Percentiles rank a stretch among this genome's conserved stretches.
Conservation (phyloP, 1,139 yeast species). For the Pichia inconspicua region DNA sequence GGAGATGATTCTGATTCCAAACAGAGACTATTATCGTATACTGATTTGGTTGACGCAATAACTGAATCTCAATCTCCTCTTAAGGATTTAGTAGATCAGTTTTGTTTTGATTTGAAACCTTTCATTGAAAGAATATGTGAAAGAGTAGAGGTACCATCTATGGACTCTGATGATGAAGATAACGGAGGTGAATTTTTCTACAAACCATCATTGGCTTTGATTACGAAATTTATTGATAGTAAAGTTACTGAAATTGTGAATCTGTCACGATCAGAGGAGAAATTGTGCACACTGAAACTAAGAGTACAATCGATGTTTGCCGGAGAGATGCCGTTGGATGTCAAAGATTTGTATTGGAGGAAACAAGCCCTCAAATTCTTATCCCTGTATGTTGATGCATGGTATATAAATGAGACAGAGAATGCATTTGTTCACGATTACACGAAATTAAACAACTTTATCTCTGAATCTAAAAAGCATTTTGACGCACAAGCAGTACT, state of each 20-base stretch:
- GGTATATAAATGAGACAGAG: constrained; percentile 12
- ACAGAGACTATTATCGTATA: constrained; percentile 36
- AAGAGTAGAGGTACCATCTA: constrained; percentile 5
- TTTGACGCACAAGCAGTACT: constrained; percentile 3
- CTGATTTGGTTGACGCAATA: constrained; percentile 42
- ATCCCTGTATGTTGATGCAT: constrained; percentile 20
- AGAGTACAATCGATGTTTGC: constrained; percentile 15
- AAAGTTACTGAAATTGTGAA: constrained; percentile 32
- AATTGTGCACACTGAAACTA: background rate
- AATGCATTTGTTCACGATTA: background rate
- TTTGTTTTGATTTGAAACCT: constrained; percentile 17
- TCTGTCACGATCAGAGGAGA: constrained; percentile 17
- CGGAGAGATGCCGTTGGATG: background rate
- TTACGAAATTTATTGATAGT: constrained; percentile 28
- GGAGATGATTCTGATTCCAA: constrained; percentile 1
- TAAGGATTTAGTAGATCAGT: constrained; percentile 25
- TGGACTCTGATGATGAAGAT: constrained; percentile 12
- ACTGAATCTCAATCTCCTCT: constrained; percentile 27
- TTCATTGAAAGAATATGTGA: constrained; percentile 38
- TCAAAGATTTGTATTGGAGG: constrained; percentile 13
- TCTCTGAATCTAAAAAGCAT: background rate
- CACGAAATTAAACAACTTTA: background rate
- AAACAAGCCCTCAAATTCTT: constrained; percentile 22
- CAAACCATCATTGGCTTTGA: constrained; percentile 34
- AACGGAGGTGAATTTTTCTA: constrained; percentile 46